Evolutionary conservation across 1,284 basidiomycete genomes (phyloP).

Genomic region (Cryptococcus sp.): DNA sequence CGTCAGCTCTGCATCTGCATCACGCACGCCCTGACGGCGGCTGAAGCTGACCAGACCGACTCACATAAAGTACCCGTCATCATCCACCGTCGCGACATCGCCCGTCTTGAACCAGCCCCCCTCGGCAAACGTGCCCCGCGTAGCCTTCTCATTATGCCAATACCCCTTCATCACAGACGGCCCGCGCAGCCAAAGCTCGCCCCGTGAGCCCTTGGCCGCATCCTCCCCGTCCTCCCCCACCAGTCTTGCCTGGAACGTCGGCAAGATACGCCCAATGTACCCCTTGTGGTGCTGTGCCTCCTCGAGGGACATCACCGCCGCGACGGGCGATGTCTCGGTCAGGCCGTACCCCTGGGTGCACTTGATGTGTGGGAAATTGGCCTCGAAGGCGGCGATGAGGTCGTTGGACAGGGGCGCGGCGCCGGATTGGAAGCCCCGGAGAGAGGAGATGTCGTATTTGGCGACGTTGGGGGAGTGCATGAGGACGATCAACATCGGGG

Average conservation of each 20-base stretch:
- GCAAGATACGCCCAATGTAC: constrained; percentile 66
- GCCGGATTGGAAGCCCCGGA: constrained; percentile 65
- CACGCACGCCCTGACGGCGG: neutral
- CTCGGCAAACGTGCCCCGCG: constrained; percentile 61
- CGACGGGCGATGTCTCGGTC: constrained; percentile 53
- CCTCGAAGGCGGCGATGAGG: constrained; percentile 32
- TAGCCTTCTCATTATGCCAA: constrained; percentile 64
- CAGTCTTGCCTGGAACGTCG: constrained; percentile 73
- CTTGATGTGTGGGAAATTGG: constrained; percentile 23
- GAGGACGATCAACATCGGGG: constrained; percentile 68
- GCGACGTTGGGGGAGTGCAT: constrained; percentile 57
- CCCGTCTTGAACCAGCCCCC: constrained; percentile 78
- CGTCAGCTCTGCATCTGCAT: neutral
- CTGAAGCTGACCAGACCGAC: too few species aligned
- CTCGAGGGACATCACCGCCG: constrained; percentile 41
- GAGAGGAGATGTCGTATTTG: constrained; percentile 64
- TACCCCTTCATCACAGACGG: constrained; percentile 74
- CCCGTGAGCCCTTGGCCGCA: constrained; percentile 57
- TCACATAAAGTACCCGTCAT: constrained; percentile 56
- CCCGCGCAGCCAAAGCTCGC: constrained; percentile 77
- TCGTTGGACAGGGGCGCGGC: constrained; percentile 71
- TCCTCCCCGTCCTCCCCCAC: constrained; percentile 52
- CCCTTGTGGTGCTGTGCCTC: constrained; percentile 53
- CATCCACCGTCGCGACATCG: constrained; percentile 63
- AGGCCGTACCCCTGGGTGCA: constrained; percentile 52